These are phyloP conservation scores for Sanghuangporus baumii DNA, from an alignment of 1,284 basidiomycete genomes.

Conservation along the genomic window DNA sequence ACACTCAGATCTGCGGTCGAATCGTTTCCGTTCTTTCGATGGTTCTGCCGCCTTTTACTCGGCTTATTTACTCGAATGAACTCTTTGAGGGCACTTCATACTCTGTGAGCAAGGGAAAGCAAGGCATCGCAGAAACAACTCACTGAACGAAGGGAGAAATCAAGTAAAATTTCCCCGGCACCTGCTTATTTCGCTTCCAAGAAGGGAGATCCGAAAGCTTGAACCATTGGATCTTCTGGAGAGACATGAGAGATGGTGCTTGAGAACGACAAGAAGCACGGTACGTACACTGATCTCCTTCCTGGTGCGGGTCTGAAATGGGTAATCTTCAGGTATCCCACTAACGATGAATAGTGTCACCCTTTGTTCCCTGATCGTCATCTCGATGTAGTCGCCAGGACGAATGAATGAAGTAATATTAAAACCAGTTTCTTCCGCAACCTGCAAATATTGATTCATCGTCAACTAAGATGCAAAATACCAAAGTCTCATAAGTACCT, in stretches of 20 bases:
- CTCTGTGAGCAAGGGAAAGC: constrained; percentile 19
- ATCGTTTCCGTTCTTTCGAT: constrained; percentile 24
- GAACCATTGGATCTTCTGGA: constrained; percentile 96
- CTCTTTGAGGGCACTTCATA: constrained; percentile 52
- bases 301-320: constrained; percentile 90
- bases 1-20: constrained; percentile 19
- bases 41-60: constrained; percentile 29
- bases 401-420: constrained; percentile 72
- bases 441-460: constrained; percentile 43
- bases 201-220: constrained; percentile 85
- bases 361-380: constrained; percentile 84
- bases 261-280: constrained; percentile 16
- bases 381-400: constrained; percentile 72
- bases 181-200: constrained; percentile 79
- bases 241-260: constrained; percentile 10
- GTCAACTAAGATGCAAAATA: not conserved
- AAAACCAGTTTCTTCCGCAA: constrained; percentile 92
- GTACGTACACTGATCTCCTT: constrained; percentile 93
- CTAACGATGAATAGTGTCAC: constrained; percentile 92
- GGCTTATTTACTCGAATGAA: constrained; percentile 56
- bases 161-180: constrained; percentile 86
- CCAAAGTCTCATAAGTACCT: constrained; percentile 43
- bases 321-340: constrained; percentile 84
- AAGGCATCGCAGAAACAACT: constrained; percentile 27
- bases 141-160: constrained; percentile 94